Percentiles rank a stretch among this genome's conserved stretches.
These are phyloP conservation scores for Xylaria palmicola DNA, from an alignment of 495 filamentous ascomycete species.

Conservation along the genomic window DNA sequence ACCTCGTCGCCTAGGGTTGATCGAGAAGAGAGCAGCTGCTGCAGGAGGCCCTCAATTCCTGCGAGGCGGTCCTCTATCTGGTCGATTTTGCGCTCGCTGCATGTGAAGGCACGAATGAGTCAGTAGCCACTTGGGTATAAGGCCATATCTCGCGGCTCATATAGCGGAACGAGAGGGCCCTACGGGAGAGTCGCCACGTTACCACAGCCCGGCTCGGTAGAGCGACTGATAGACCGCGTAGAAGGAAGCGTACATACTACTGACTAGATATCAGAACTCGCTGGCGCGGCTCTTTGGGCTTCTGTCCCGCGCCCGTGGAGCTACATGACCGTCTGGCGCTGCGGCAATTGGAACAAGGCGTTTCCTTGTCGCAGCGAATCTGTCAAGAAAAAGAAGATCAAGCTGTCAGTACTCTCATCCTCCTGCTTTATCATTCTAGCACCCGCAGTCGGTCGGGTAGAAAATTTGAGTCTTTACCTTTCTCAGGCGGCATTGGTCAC, in stretches of 20 bases:
- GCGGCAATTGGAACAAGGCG: conserved; percentile 65
- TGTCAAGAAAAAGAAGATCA: conserved; percentile 41
- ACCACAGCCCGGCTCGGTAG: not conserved
- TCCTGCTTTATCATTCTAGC: no score
- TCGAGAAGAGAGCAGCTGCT: conserved; percentile 34
- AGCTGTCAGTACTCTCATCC: conserved; percentile 17
- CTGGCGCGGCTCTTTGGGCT: conserved; percentile 57
- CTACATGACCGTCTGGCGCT: conserved; percentile 55
- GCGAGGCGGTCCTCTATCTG: conserved; percentile 61
- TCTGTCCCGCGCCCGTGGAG: conserved; percentile 60
- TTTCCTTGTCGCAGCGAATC: conserved; percentile 68
- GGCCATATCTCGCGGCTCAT: not conserved
- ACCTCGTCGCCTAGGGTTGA: conserved; percentile 8
- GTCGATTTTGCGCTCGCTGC: conserved; percentile 68
- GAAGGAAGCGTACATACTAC: conserved; percentile 50
- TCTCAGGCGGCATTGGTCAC: conserved; percentile 43
- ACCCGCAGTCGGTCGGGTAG: conserved; percentile 29
- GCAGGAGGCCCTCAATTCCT: conserved; percentile 56
- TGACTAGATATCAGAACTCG: conserved; percentile 66
- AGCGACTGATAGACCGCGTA: not conserved
- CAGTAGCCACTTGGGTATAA: not conserved
- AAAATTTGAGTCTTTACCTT: conserved; percentile 47
- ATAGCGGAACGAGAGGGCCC: not conserved
- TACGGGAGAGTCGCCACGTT: not conserved
- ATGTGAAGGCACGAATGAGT: conserved; percentile 2